These are phyloP conservation scores for Diaporthe destruens DNA, from an alignment of 2,329 filamentous ascomycete genomes.

Conservation along the genomic window DNA sequence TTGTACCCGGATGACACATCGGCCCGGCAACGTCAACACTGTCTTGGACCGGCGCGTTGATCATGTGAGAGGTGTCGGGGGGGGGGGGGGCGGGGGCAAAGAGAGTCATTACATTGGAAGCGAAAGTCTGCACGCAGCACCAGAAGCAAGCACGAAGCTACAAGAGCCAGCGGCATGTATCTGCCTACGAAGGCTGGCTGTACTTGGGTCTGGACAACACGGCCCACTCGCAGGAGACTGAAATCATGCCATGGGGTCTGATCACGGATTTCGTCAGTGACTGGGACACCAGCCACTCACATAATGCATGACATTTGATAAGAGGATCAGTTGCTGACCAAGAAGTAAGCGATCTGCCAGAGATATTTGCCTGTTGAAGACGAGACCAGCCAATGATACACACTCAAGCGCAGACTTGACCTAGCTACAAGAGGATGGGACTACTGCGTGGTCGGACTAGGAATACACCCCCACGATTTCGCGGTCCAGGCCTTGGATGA, in stretches of 20 bases:
- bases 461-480: conserved; percentile 36
- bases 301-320: background rate
- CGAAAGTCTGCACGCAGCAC: background rate
- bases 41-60: conserved; percentile 15
- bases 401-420: background rate
- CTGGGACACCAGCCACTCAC: background rate
- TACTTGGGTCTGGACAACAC: background rate
- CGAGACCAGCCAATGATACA: conserved; percentile 2
- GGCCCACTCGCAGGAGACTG: background rate
- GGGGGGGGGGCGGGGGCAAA: background rate
- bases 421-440: conserved; percentile 21
- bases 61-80: background rate
- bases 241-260: background rate
- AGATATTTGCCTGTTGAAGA: background rate
- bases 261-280: background rate
- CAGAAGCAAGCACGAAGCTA: background rate
- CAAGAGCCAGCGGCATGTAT: background rate
- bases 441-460: conserved; percentile 14
- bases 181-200: background rate
- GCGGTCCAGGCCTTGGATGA: conserved; percentile 32
- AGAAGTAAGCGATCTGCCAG: conserved; percentile 1
- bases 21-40: conserved; percentile 2
- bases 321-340: background rate
- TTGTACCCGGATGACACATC: conserved; percentile 20
- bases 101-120: background rate